phyloP scores from a whole-genome alignment of 2,329 filamentous ascomycete genomes.

The Hirsutella minnesotensis region DNA sequence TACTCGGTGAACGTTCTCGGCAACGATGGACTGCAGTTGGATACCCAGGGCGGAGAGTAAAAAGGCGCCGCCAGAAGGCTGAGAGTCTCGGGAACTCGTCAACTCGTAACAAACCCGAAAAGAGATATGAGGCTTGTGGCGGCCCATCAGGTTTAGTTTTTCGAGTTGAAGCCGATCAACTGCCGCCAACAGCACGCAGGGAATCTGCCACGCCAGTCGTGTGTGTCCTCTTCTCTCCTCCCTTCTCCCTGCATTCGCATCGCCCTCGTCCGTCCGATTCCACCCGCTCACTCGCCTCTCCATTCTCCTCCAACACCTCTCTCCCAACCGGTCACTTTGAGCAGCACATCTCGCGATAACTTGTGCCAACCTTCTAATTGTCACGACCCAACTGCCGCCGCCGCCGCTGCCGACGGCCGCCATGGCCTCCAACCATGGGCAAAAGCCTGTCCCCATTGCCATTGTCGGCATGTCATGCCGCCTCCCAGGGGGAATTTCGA shows the following conservation, averaged over 20 bases:
- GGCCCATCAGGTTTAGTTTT: too few relatives aligned
- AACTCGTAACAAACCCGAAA: background rate
- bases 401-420: background rate
- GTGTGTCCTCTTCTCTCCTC: background rate
- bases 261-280: too few relatives aligned
- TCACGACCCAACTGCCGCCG: background rate
- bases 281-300: background rate
- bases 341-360: background rate
- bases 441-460: constrained; percentile 23
- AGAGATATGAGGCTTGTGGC: background rate
- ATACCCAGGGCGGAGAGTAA: background rate
- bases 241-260: background rate
- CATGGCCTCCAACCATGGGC: constrained; percentile 3
- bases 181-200: too few relatives aligned
- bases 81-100: background rate
- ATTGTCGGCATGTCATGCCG: constrained; percentile 36
- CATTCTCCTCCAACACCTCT: background rate
- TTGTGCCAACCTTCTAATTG: too few relatives aligned
- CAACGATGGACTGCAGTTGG: background rate
- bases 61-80: background rate
- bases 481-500: constrained; percentile 29
- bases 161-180: too few relatives aligned
- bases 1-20: background rate
- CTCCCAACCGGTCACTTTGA: background rate
- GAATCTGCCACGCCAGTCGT: background rate